Evolutionary conservation across 163 green algal genomes (phyloP).

Genomic region (Chlamydomonas reinhardtii): DNA sequence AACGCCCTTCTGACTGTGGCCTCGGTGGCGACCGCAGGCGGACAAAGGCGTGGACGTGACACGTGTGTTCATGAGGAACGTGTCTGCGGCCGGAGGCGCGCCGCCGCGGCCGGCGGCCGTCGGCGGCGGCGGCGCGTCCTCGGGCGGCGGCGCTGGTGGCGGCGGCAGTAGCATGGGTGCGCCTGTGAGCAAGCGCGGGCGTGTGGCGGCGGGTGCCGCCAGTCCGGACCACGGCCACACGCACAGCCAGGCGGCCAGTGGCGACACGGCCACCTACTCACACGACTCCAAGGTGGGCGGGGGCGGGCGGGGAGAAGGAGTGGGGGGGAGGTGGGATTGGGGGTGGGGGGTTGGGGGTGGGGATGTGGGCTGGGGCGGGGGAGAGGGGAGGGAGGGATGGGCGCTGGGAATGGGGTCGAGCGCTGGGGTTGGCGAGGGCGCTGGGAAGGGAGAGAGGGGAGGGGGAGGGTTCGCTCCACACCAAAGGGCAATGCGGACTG

Average conservation of each 20-base stretch:
- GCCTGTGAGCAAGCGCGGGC: neutral
- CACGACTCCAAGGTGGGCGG: slow-evolving; percentile 32
- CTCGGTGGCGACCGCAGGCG: slow-evolving; percentile 5
- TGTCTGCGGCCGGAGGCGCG: neutral
- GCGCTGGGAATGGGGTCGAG: too few species aligned
- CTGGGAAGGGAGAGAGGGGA: too few species aligned
- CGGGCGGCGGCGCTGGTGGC: neutral
- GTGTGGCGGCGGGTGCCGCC: neutral
- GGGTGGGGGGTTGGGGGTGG: too few species aligned
- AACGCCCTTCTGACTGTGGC: too few species aligned
- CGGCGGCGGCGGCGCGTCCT: neutral
- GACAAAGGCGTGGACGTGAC: slow-evolving; percentile 31
- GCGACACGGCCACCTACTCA: neutral
- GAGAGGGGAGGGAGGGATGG: too few species aligned
- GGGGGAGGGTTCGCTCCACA: too few species aligned
- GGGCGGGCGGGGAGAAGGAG: neutral
- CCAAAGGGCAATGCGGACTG: too few species aligned
- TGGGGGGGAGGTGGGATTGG: too few species aligned
- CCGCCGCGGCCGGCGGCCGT: neutral
- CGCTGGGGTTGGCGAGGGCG: too few species aligned
- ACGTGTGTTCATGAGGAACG: slow-evolving; percentile 19
- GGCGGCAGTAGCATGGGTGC: neutral
- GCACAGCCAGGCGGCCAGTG: too few species aligned
- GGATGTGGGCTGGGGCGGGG: neutral
- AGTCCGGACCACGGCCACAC: neutral